These are phyloP conservation scores for Hura crepitans DNA, from an alignment of 441 rosid species.

Conservation along the genomic window DNA sequence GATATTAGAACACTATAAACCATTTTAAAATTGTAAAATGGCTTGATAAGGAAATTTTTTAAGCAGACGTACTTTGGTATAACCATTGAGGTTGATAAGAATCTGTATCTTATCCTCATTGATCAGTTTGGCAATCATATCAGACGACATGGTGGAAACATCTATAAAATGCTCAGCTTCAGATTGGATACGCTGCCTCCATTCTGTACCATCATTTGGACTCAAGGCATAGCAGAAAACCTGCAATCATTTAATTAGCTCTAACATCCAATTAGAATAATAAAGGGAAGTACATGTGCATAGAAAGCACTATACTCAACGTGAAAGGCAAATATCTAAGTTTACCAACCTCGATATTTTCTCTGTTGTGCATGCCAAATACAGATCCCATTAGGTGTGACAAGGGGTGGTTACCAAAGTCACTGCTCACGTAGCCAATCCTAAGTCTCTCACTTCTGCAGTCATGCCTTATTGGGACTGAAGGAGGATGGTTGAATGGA, in stretches of 20 bases:
- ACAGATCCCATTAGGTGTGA: constrained; percentile 99
- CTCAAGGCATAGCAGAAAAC: constrained; percentile 95
- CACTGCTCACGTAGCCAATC: constrained; percentile 97
- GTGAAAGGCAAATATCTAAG: background rate
- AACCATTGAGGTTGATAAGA: constrained; percentile 90
- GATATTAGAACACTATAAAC: background rate
- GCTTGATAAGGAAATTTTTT: background rate
- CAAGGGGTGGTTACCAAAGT: constrained; percentile 96
- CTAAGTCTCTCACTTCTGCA: constrained; percentile 71
- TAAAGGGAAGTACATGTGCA: background rate
- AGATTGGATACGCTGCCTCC: constrained; percentile 88
- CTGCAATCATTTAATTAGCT: constrained; percentile 35
- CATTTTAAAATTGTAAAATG: background rate
- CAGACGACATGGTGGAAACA: constrained; percentile 85
- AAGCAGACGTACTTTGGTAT: constrained; percentile 61
- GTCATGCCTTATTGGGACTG: constrained; percentile 55
- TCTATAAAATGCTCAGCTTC: constrained; percentile 93
- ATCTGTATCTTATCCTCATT: constrained; percentile 86
- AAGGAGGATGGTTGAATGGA: constrained; percentile 66
- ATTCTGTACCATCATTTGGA: constrained; percentile 91
- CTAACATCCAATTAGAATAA: constrained; percentile 12
- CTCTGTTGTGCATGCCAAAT: constrained; percentile 94
- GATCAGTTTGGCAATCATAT: constrained; percentile 79
- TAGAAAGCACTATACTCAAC: background rate
- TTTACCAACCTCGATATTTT: constrained; percentile 70